phyloP scores from a whole-genome alignment of 768 basidiomycete species.

The Termitomyces sp. region DNA sequence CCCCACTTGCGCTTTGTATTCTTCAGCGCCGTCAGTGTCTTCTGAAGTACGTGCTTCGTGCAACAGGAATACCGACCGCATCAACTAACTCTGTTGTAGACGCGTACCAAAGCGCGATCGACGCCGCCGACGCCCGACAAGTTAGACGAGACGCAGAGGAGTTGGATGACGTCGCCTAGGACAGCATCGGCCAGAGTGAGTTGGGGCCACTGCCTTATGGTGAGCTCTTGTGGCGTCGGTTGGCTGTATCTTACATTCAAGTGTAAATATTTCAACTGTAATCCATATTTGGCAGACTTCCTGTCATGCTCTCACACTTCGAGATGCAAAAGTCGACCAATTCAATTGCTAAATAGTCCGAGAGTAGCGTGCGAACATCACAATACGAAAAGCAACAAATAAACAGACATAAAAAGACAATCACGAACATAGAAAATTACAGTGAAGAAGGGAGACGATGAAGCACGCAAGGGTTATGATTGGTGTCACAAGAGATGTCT shows the following conservation, averaged over 20 bases:
- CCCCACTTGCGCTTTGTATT: constrained; percentile 71
- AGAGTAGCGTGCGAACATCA: neutral
- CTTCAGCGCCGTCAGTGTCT: constrained; percentile 72
- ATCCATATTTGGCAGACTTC: too few species aligned
- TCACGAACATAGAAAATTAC: neutral
- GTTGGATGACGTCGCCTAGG: too few species aligned
- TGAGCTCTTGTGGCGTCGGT: too few species aligned
- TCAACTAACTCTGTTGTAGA: constrained; percentile 26
- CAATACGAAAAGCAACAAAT: neutral
- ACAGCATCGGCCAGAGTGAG: too few species aligned
- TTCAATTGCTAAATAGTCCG: too few species aligned
- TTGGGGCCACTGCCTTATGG: too few species aligned
- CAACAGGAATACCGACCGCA: too few species aligned
- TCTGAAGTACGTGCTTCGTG: constrained; percentile 62
- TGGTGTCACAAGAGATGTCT: neutral
- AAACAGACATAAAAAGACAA: neutral
- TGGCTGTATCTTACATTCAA: too few species aligned
- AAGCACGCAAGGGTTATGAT: neutral
- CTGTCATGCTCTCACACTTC: too few species aligned
- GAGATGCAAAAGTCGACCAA: too few species aligned
- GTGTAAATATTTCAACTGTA: too few species aligned
- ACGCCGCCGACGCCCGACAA: constrained; percentile 27
- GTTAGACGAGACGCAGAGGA: neutral
- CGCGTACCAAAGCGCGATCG: constrained; percentile 55
- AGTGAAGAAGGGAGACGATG: neutral